These are phyloP conservation scores for Candida jianshihensis DNA, from an alignment of 805 yeast genomes.

Conservation along the genomic window DNA sequence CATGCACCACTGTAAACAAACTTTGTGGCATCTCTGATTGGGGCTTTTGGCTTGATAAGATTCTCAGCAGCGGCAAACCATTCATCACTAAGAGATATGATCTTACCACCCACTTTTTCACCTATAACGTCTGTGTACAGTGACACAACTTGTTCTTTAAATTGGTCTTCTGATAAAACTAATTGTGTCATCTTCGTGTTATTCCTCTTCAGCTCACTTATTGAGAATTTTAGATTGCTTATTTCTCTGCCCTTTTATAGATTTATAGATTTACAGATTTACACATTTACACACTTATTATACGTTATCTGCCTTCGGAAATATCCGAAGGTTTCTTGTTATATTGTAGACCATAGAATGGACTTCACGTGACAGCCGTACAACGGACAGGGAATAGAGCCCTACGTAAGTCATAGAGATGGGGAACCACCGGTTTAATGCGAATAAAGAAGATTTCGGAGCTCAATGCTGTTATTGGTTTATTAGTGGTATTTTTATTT, in stretches of 20 bases:
- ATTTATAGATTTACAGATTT: no score
- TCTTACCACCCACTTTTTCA: slow-evolving; percentile 73
- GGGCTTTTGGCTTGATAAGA: slow-evolving; percentile 72
- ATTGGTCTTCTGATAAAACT: slow-evolving; percentile 11
- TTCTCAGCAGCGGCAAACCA: slow-evolving; percentile 94
- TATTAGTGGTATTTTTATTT: no score
- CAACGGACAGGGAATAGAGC: no score
- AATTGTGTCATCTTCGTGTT: background rate
- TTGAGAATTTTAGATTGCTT: background rate
- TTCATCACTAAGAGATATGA: slow-evolving; percentile 71
- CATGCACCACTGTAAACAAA: slow-evolving; percentile 88
- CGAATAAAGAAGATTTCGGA: no score
- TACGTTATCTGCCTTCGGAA: no score
- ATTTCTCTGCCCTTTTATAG: no score
- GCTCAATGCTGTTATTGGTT: no score
- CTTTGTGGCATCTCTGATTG: slow-evolving; percentile 73
- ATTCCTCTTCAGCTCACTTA: background rate
- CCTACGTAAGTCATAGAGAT: no score
- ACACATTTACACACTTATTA: no score
- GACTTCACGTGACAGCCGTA: background rate
- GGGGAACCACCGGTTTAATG: no score
- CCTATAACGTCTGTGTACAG: slow-evolving; percentile 63
- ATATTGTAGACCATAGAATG: no score
- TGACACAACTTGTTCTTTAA: slow-evolving; percentile 18
- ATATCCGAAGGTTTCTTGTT: no score